Percentiles rank a stretch among this genome's conserved stretches.
phyloP scores from a whole-genome alignment of 441 rosid genomes.

The Gossypium lobatum region DNA sequence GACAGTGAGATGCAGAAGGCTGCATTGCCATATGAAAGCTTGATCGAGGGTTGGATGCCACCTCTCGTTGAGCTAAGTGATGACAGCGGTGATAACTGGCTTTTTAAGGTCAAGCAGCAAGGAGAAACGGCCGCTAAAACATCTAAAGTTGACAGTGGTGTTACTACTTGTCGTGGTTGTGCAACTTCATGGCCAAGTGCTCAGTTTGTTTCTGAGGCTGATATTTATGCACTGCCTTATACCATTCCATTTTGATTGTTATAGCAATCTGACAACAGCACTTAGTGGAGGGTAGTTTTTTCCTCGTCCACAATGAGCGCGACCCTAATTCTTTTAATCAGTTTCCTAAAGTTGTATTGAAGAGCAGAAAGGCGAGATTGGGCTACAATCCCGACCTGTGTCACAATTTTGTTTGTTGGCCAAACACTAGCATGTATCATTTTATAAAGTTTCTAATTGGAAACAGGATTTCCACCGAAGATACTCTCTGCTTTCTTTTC shows the following conservation, averaged over 20 bases:
- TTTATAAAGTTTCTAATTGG: too few relatives aligned
- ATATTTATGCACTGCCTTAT: slow-evolving; percentile 50
- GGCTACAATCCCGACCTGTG: not conserved
- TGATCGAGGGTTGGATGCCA: slow-evolving; percentile 34
- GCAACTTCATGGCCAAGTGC: slow-evolving; percentile 33
- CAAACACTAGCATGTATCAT: not conserved
- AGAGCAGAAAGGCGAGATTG: not conserved
- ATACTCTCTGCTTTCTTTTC: too few relatives aligned
- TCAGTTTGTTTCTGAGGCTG: slow-evolving; percentile 31
- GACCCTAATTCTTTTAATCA: not conserved
- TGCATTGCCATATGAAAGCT: slow-evolving; percentile 19
- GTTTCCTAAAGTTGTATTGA: not conserved
- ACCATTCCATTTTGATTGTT: slow-evolving; percentile 43
- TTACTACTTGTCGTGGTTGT: not conserved
- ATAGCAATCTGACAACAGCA: not conserved
- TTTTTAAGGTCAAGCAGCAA: slow-evolving; percentile 22
- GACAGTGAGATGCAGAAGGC: not conserved
- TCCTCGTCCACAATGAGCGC: not conserved
- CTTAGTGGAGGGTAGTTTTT: not conserved
- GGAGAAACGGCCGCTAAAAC: slow-evolving; percentile 11
- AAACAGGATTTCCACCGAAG: too few relatives aligned
- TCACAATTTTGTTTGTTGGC: not conserved
- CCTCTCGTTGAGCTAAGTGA: slow-evolving; percentile 4
- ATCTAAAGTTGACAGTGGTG: slow-evolving; percentile 7
- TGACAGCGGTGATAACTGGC: slow-evolving; percentile 33